A percentile compares a stretch with the other conserved stretches of the same genome.
phyloP scores from a whole-genome alignment of 2,329 filamentous ascomycete genomes.

The Grosmannia huntii region DNA sequence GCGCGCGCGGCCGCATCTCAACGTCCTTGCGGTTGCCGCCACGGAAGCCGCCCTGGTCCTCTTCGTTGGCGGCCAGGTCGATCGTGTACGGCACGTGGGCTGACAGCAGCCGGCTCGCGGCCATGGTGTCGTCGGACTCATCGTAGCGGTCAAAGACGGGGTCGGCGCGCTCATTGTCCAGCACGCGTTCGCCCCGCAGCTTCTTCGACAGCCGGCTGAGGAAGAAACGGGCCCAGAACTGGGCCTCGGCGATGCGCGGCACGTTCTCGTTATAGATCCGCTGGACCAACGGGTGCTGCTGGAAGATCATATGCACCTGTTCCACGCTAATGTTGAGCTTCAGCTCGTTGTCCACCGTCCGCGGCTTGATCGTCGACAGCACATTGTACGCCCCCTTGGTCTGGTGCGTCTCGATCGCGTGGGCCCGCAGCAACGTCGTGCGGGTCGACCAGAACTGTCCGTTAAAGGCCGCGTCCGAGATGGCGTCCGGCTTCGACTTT shows the following conservation, averaged over 20 bases:
- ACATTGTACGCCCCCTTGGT: constrained; percentile 88
- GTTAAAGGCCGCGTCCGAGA: constrained; percentile 72
- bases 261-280: constrained; percentile 90
- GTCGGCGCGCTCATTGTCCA: constrained; percentile 64
- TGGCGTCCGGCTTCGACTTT: constrained; percentile 69
- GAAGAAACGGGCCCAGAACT: constrained; percentile 94
- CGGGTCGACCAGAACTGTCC: constrained; percentile 91
- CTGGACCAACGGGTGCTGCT: constrained; percentile 82
- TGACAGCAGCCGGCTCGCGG: constrained; percentile 40
- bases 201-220: constrained; percentile 82
- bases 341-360: constrained; percentile 58
- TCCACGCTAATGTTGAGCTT: constrained; percentile 74
- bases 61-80: constrained; percentile 86
- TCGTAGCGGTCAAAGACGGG: constrained; percentile 74
- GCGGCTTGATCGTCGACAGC: constrained; percentile 74
- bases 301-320: constrained; percentile 86
- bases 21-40: constrained; percentile 76
- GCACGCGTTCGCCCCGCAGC: constrained; percentile 76
- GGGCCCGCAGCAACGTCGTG: constrained; percentile 71
- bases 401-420: constrained; percentile 81
- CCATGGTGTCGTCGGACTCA: constrained; percentile 51
- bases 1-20: constrained; percentile 73
- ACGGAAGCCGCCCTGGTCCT: constrained; percentile 75
- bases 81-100: constrained; percentile 76
- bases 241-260: constrained; percentile 61